These are phyloP conservation scores for Dendrothele bispora DNA, from an alignment of 768 basidiomycete species.

Conservation along the genomic window DNA sequence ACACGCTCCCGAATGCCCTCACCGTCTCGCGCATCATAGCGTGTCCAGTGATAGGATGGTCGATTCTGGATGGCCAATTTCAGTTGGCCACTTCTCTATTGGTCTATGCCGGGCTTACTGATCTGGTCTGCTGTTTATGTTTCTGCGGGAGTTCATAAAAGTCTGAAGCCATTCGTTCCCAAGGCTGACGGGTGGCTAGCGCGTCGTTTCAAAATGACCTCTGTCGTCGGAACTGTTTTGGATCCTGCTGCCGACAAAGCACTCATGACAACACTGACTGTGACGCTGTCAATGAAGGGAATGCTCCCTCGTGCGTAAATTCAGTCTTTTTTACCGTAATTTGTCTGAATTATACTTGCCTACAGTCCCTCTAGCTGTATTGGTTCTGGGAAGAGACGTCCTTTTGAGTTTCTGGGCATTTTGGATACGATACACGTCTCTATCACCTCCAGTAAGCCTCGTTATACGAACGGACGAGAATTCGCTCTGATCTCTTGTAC, in stretches of 20 bases:
- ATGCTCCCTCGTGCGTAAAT: slow-evolving; percentile 75
- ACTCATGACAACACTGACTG: slow-evolving; percentile 90
- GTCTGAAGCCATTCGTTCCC: slow-evolving; percentile 12
- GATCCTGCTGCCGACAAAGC: slow-evolving; percentile 98
- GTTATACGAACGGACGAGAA: neutral
- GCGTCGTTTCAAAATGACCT: slow-evolving; percentile 79
- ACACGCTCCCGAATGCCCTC: slow-evolving; percentile 90
- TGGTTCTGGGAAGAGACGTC: slow-evolving; percentile 90
- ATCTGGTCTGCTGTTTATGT: slow-evolving; percentile 61
- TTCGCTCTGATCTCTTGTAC: slow-evolving; percentile 6
- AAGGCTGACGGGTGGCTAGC: slow-evolving; percentile 94
- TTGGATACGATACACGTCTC: slow-evolving; percentile 87
- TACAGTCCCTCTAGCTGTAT: slow-evolving; percentile 77
- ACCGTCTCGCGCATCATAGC: slow-evolving; percentile 86
- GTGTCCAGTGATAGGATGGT: slow-evolving; percentile 91
- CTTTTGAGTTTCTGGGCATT: slow-evolving; percentile 86
- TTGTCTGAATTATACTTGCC: slow-evolving; percentile 7
- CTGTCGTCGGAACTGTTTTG: slow-evolving; percentile 92
- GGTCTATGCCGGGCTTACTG: slow-evolving; percentile 89
- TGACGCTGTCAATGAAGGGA: slow-evolving; percentile 81
- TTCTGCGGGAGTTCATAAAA: slow-evolving; percentile 9
- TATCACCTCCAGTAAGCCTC: slow-evolving; percentile 78
- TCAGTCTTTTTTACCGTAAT: neutral
- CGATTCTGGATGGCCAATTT: slow-evolving; percentile 81
- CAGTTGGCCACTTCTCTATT: slow-evolving; percentile 79